These are phyloP conservation scores for Coleophoma eucalyptorum DNA, from an alignment of 2,329 filamentous ascomycete genomes.

Conservation along the genomic window DNA sequence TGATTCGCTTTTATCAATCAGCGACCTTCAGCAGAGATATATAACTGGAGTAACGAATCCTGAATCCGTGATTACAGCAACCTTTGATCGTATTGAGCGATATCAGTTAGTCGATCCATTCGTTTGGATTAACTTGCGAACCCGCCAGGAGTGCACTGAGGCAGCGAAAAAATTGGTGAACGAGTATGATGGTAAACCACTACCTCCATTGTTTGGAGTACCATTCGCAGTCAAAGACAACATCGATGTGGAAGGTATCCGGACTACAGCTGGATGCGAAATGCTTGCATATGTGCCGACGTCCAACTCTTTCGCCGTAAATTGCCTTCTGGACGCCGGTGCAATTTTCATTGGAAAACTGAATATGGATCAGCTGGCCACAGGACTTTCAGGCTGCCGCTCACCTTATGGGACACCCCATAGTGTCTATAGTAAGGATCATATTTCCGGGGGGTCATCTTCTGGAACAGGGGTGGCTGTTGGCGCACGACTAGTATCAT, in stretches of 20 bases:
- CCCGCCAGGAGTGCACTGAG: slow-evolving; percentile 32
- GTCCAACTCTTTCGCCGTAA: slow-evolving; percentile 41
- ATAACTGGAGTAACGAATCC: slow-evolving; percentile 35
- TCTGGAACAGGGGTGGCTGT: slow-evolving; percentile 50
- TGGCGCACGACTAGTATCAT: slow-evolving; percentile 45
- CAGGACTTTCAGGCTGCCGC: slow-evolving; percentile 54
- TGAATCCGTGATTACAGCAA: slow-evolving; percentile 35
- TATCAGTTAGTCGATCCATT: slow-evolving; percentile 43
- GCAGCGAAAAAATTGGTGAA: slow-evolving; percentile 35
- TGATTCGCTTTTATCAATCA: slow-evolving; percentile 26
- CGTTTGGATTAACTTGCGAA: slow-evolving; percentile 45
- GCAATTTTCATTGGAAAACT: slow-evolving; percentile 54
- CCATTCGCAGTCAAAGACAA: slow-evolving; percentile 55
- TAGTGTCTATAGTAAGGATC: slow-evolving; percentile 44
- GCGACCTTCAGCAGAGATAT: slow-evolving; percentile 39
- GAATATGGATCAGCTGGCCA: slow-evolving; percentile 59
- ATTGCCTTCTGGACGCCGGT: slow-evolving; percentile 43
- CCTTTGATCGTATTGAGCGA: slow-evolving; percentile 43
- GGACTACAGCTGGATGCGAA: slow-evolving; percentile 48
- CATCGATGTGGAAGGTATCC: slow-evolving; percentile 46
- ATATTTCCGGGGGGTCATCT: slow-evolving; percentile 51
- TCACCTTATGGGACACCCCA: slow-evolving; percentile 53
- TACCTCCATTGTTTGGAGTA: slow-evolving; percentile 50
- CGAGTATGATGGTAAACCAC: slow-evolving; percentile 35
- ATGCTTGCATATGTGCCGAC: slow-evolving; percentile 42